Base-by-base conservation (phyloP, 257 asterid species). In the Solanum etuberosum region DNA sequence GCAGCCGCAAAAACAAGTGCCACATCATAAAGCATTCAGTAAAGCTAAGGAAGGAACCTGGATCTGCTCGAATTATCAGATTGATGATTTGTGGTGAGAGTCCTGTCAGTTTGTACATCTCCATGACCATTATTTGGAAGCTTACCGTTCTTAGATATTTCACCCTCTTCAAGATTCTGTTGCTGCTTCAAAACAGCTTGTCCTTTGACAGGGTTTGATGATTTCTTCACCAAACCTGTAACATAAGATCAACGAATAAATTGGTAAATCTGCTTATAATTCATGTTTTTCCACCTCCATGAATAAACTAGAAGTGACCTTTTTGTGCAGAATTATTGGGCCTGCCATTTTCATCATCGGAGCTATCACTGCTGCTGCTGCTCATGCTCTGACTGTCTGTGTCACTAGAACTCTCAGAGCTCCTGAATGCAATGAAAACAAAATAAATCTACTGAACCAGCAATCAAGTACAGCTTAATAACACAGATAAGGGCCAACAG, bases 371-470 rank as follows among this genome's bases (percentile, higher is more conserved):
- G 88, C 92, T 81, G 86, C 93, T 80, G 86, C 93, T 88, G 84
- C 92, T 91, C 85, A 32, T 76, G 73, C 88, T 87, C 83, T 86
- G 87, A 77, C 97, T 93, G 71, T 86, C 92, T 77, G 95, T 88
- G 83, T 92, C 91, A 87, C 97, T 95, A 59, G 98, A 95, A 90
- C 97, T 96, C 88, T 43, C 94, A 20, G 92, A 89, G 87, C 90
- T 86, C 95, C 99, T 95, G 89, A 81, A 89, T 83, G 83, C 83
- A 89, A 57, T 71, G 81, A 15, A 23, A 68, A 46, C 23, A 27
- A 80, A 80, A 80, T 18, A 80, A 48, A 80, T 80, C 25, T 43
- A 46, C 84, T 46, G 40, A 78, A 29, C 65, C 68, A 80, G 42
- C 42, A 48, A 80, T 48, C 27, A 48, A 80, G 16, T 29, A 80